Evolutionary conservation across 1,284 basidiomycete species (phyloP).

Genomic region (Uromyces viciae-fabae): DNA sequence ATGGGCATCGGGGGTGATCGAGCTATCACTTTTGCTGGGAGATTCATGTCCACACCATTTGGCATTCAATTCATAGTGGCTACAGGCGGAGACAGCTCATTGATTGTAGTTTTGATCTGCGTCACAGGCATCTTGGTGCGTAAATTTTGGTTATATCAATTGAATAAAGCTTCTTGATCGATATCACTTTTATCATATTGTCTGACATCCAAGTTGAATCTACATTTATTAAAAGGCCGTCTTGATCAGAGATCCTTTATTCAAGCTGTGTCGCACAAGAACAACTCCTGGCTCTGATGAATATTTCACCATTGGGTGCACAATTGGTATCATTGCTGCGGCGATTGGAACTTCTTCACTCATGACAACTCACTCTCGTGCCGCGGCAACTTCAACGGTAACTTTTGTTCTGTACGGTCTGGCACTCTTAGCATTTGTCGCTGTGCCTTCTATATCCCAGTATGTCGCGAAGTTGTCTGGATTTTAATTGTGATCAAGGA

Average conservation of each 20-base stretch:
- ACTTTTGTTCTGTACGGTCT: slow-evolving; percentile 43
- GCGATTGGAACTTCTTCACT: slow-evolving; percentile 45
- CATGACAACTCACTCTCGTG: slow-evolving; percentile 13
- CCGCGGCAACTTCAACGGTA: slow-evolving; percentile 41
- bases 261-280: slow-evolving; percentile 37
- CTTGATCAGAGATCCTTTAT: slow-evolving; percentile 31
- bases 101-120: slow-evolving; percentile 41
- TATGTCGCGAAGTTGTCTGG: slow-evolving; percentile 29
- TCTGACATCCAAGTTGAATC: no score
- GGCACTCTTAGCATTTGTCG: slow-evolving; percentile 37
- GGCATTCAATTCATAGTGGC: slow-evolving; percentile 40
- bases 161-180: no score
- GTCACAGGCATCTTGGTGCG: slow-evolving; percentile 41
- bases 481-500: no score
- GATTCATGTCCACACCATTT: slow-evolving; percentile 44
- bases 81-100: slow-evolving; percentile 27
- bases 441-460: slow-evolving; percentile 23
- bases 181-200: neutral
- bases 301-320: slow-evolving; percentile 43
- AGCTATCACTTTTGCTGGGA: slow-evolving; percentile 33
- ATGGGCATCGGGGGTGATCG: slow-evolving; percentile 38
- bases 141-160: neutral
- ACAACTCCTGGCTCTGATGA: slow-evolving; percentile 36
- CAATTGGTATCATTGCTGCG: slow-evolving; percentile 37
- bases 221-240: slow-evolving; percentile 16